phyloP scores from a whole-genome alignment of 2,329 filamentous ascomycete species.

The Alternaria brassicae region DNA sequence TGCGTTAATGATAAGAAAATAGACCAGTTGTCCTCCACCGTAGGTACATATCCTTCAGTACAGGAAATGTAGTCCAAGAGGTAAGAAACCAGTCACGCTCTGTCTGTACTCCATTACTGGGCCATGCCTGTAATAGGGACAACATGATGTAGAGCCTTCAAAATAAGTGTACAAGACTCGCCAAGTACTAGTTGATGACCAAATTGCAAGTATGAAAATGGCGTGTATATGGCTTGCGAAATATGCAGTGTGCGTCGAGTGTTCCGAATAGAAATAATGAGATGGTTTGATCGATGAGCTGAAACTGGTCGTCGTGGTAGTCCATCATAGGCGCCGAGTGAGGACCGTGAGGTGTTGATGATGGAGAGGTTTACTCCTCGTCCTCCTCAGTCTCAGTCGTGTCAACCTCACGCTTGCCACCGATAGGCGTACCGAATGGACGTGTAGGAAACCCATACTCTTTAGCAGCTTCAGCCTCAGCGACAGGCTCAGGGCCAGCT shows the following conservation, averaged over 20 bases:
- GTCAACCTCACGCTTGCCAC: conserved; percentile 32
- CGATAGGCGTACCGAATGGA: conserved; percentile 3
- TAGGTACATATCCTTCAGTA: conserved; percentile 5
- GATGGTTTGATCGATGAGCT: background rate
- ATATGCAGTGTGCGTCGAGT: conserved; percentile 1
- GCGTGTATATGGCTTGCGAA: background rate
- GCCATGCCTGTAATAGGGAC: background rate
- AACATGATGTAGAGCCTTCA: conserved; percentile 9
- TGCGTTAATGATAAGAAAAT: conserved; percentile 10
- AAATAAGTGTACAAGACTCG: conserved; percentile 7
- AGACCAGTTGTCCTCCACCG: conserved; percentile 10
- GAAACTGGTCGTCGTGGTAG: background rate
- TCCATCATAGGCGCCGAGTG: background rate
- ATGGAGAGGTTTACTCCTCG: conserved; percentile 2
- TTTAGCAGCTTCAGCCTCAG: conserved; percentile 23
- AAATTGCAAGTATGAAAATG: background rate
- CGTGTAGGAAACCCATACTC: too few species aligned
- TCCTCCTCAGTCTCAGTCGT: background rate
- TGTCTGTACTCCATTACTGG: background rate
- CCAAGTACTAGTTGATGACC: background rate
- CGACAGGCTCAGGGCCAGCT: conserved; percentile 37
- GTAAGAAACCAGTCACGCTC: conserved; percentile 13
- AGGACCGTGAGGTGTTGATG: background rate
- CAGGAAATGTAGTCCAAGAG: background rate
- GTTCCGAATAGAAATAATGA: conserved; percentile 4